These are phyloP conservation scores for Besnoitia besnoiti DNA, from an alignment of 169 alveolate species.

Conservation along the genomic window DNA sequence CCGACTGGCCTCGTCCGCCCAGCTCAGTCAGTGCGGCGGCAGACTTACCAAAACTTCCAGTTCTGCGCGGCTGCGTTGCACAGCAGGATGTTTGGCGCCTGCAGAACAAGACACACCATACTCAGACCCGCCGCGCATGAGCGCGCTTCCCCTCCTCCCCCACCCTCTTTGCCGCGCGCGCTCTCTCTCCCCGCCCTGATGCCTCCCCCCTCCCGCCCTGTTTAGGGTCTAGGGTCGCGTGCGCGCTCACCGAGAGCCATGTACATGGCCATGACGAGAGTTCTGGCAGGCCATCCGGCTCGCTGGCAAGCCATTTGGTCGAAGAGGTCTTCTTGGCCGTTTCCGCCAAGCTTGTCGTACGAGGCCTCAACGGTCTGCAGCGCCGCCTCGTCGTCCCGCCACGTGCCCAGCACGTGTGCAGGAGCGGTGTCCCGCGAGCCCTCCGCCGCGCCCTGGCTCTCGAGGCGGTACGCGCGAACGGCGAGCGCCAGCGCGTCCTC, in stretches of 20 bases:
- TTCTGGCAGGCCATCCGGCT: constrained; percentile 55
- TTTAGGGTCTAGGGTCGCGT: too few species aligned
- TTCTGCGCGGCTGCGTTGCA: constrained; percentile 15
- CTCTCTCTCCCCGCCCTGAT: too few species aligned
- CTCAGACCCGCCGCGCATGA: neutral
- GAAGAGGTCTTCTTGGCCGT: constrained; percentile 4
- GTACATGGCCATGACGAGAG: constrained; percentile 61
- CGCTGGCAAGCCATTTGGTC: constrained; percentile 17
- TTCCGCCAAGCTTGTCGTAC: neutral
- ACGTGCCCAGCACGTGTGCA: neutral
- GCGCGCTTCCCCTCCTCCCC: neutral
- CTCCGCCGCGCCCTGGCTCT: neutral
- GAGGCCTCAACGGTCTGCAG: neutral
- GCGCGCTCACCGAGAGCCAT: constrained; percentile 47
- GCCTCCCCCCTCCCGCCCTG: too few species aligned
- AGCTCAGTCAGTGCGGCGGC: too few species aligned
- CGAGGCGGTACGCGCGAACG: constrained; percentile 2
- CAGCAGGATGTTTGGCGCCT: constrained; percentile 16
- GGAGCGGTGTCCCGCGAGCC: neutral
- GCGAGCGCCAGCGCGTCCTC: neutral
- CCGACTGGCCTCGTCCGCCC: too few species aligned
- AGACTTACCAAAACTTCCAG: constrained; percentile 8
- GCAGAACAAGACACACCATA: neutral
- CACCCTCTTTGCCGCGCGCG: neutral
- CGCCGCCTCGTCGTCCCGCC: constrained; percentile 12